Percentiles rank a stretch among this genome's conserved stretches.
These are phyloP conservation scores for Globisporangium radiosum DNA, from an alignment of 352 stramenopile species.

Conservation along the genomic window DNA sequence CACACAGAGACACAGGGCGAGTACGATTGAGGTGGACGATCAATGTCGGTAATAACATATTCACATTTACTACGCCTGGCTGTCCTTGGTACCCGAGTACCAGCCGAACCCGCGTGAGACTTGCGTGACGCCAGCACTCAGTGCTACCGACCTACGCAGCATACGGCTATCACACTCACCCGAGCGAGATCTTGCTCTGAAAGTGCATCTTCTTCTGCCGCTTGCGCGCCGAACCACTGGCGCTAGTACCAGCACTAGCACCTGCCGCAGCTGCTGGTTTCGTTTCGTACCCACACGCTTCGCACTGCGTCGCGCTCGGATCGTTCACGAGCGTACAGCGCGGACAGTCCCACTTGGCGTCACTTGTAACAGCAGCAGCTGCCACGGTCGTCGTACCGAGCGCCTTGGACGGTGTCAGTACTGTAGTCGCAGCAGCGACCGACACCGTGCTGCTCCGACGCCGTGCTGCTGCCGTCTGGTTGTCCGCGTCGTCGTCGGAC, in stretches of 20 bases:
- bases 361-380: constrained; percentile 4
- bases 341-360: constrained; percentile 60
- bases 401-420: not conserved
- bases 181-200: constrained; percentile 43
- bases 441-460: too few species aligned
- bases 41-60: constrained; percentile 16
- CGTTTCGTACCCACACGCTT: constrained; percentile 58
- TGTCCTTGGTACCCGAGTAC: constrained; percentile 10
- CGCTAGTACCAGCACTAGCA: too few species aligned
- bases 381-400: not conserved
- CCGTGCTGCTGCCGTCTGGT: too few species aligned
- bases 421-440: not conserved
- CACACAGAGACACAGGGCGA: too few species aligned
- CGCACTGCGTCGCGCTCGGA: constrained; percentile 34
- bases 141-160: too few species aligned
- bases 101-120: constrained; percentile 9
- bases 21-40: too few species aligned
- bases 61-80: constrained; percentile 1
- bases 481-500: constrained; percentile 16
- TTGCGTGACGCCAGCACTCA: too few species aligned
- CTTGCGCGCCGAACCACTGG: constrained; percentile 27
- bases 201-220: constrained; percentile 70
- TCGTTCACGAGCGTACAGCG: constrained; percentile 81
- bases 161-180: too few species aligned
- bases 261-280: constrained; percentile 3